Evolutionary conservation across 371 early-diverging fungal species (phyloP).

Genomic region (Apophysomyces trapeziformis): DNA sequence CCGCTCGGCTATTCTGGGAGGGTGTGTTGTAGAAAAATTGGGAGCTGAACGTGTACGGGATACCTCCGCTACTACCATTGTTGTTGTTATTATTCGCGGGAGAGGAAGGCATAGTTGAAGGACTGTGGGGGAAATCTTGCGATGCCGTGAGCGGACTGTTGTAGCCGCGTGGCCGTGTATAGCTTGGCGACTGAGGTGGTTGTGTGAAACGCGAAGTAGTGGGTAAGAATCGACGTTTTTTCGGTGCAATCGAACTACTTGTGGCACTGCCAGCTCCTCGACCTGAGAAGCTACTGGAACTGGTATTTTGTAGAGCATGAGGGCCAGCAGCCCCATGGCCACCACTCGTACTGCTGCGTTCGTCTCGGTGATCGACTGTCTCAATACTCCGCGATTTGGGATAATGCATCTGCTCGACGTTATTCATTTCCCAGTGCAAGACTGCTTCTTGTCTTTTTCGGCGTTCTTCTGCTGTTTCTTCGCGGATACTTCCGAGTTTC

Average conservation of each 20-base stretch:
- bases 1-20: constrained; percentile 7
- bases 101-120: constrained; percentile 19
- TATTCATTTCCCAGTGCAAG: constrained; percentile 70
- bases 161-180: neutral
- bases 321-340: neutral
- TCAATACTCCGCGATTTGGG: constrained; percentile 42
- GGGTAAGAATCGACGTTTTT: constrained; percentile 34
- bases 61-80: no score
- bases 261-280: neutral
- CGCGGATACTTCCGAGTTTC: constrained; percentile 73
- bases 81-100: no score
- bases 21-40: constrained; percentile 18
- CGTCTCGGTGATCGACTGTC: constrained; percentile 24
- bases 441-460: constrained; percentile 57
- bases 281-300: constrained; percentile 1
- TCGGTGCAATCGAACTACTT: constrained; percentile 12
- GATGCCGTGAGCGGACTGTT: constrained; percentile 1
- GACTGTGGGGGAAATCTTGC: constrained; percentile 4
- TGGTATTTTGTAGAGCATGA: constrained; percentile 12
- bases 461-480: constrained; percentile 67
- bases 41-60: constrained; percentile 20
- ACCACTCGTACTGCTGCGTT: neutral
- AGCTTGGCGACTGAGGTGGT: constrained; percentile 24
- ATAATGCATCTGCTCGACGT: constrained; percentile 62
- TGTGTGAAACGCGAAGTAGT: constrained; percentile 54